A percentile compares a stretch with the other conserved stretches of the same genome.
phyloP scores from a whole-genome alignment of 208 protist species.

The Crithidia expoeki region DNA sequence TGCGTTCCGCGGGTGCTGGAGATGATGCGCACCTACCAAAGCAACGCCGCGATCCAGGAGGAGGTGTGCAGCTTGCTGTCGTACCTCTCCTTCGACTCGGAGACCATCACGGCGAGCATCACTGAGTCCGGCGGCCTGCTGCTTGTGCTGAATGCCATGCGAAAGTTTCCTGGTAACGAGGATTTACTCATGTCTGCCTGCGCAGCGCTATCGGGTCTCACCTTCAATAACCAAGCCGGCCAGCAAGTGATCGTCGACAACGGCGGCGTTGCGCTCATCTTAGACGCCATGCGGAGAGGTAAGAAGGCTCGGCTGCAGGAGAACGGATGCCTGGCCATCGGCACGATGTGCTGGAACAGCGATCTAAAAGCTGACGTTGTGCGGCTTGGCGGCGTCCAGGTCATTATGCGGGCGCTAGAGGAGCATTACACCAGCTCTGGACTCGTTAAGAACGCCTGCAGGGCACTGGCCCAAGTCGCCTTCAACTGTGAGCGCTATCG shows the following conservation, averaged over 20 bases:
- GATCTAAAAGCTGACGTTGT: constrained; percentile 91
- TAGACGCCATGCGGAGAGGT: constrained; percentile 80
- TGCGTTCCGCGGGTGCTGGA: constrained; percentile 81
- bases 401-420: constrained; percentile 85
- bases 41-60: constrained; percentile 78
- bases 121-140: constrained; percentile 72
- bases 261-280: constrained; percentile 75
- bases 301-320: constrained; percentile 85
- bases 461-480: constrained; percentile 87
- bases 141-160: constrained; percentile 85
- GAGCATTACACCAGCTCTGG: constrained; percentile 82
- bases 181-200: constrained; percentile 83
- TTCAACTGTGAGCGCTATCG: constrained; percentile 91
- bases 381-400: constrained; percentile 69
- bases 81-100: constrained; percentile 93
- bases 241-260: constrained; percentile 83
- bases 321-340: constrained; percentile 87
- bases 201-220: constrained; percentile 84
- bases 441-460: constrained; percentile 90
- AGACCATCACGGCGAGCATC: constrained; percentile 84
- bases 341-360: constrained; percentile 93
- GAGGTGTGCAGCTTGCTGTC: constrained; percentile 85
- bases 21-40: constrained; percentile 66
- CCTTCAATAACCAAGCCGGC: constrained; percentile 84
- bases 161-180: constrained; percentile 79